A percentile compares a stretch with the other conserved stretches of the same genome.
Evolutionary conservation across 2,329 filamentous ascomycete genomes (phyloP).

Genomic region (Penicillium fuscoglaucum): DNA sequence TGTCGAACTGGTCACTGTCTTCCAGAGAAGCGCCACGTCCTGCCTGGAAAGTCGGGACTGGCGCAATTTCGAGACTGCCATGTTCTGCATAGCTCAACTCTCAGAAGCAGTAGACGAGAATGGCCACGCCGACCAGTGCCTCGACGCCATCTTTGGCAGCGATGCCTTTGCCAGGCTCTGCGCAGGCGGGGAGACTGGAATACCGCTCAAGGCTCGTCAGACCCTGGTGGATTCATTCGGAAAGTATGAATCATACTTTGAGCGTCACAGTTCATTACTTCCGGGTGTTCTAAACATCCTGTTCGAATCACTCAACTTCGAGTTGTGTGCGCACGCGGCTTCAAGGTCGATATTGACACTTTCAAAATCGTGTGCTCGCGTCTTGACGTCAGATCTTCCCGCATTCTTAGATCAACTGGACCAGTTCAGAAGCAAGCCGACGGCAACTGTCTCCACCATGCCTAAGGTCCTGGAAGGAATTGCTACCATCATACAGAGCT

Average conservation of each 20-base stretch:
- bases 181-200: slow-evolving; percentile 30
- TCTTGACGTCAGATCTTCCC: slow-evolving; percentile 44
- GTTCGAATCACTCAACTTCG: slow-evolving; percentile 46
- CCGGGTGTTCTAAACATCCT: slow-evolving; percentile 46
- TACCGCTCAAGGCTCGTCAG: slow-evolving; percentile 42
- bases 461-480: slow-evolving; percentile 48
- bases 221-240: slow-evolving; percentile 47
- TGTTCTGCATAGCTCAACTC: slow-evolving; percentile 47
- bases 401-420: slow-evolving; percentile 46
- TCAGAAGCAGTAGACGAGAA: slow-evolving; percentile 49
- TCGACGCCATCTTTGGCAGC: slow-evolving; percentile 45
- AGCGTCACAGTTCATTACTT: slow-evolving; percentile 44
- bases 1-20: slow-evolving; percentile 43
- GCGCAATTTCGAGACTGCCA: slow-evolving; percentile 46
- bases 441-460: slow-evolving; percentile 40
- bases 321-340: slow-evolving; percentile 43
- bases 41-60: slow-evolving; percentile 40
- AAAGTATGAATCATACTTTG: slow-evolving; percentile 47
- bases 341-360: slow-evolving; percentile 47
- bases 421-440: slow-evolving; percentile 39
- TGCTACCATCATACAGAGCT: slow-evolving; percentile 45
- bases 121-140: slow-evolving; percentile 41
- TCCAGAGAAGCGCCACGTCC: slow-evolving; percentile 39
- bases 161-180: slow-evolving; percentile 39
- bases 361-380: slow-evolving; percentile 46